These are phyloP conservation scores for Yamadazyma dushanensis DNA, from an alignment of 1,139 yeast species.

Conservation along the genomic window DNA sequence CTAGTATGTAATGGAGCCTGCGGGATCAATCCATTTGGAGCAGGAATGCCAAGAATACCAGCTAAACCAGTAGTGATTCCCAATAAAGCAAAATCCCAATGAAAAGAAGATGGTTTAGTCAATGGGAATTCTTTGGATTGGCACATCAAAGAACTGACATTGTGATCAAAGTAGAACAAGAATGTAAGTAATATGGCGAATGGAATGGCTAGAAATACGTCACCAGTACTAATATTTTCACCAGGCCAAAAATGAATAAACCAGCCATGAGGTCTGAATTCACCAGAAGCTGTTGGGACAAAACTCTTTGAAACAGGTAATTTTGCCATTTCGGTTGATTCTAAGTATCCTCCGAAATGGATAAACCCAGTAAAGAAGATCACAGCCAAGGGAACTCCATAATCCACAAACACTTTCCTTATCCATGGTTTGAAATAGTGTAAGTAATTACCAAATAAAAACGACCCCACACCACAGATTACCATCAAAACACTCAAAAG, in stretches of 20 bases:
- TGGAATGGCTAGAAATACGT: conserved; percentile 87
- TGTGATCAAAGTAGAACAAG: conserved; percentile 90
- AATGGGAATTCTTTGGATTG: conserved; percentile 82
- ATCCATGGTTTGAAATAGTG: conserved; percentile 58
- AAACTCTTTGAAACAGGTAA: conserved; percentile 76
- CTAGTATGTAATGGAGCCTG: conserved; percentile 94
- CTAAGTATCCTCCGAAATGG: conserved; percentile 80
- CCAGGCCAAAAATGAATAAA: conserved; percentile 74
- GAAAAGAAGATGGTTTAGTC: conserved; percentile 84
- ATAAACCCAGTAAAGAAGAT: conserved; percentile 89
- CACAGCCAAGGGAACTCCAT: conserved; percentile 80
- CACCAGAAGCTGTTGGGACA: conserved; percentile 59
- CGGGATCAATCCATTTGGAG: conserved; percentile 95
- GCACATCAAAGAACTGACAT: conserved; percentile 89
- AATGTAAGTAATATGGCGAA: conserved; percentile 84
- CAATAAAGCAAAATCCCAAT: conserved; percentile 84
- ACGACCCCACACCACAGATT: conserved; percentile 68
- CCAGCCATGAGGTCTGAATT: conserved; percentile 58
- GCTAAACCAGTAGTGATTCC: conserved; percentile 87
- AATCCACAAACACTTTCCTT: conserved; percentile 77
- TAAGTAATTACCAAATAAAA: conserved; percentile 58
- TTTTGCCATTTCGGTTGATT: conserved; percentile 49
- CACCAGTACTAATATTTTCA: conserved; percentile 59
- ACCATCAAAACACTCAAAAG: conserved; percentile 73
- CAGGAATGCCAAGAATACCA: conserved; percentile 87